Evolutionary conservation across 805 yeast species (phyloP).

Genomic region (Komagataella mondaviorum): DNA sequence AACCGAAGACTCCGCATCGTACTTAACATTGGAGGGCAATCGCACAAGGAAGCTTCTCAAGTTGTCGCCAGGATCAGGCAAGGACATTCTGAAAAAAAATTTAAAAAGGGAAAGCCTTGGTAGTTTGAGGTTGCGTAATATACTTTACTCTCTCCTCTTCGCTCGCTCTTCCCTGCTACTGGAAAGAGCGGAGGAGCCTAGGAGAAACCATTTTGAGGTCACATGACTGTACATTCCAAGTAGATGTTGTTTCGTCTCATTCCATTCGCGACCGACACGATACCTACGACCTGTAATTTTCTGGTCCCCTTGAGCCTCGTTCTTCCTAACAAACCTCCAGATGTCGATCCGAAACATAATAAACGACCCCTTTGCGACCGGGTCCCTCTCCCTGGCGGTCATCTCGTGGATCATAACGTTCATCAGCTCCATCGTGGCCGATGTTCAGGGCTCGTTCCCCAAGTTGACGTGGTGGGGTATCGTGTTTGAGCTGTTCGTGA

Average conservation of each 20-base stretch:
- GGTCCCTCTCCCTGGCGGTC: conserved; percentile 61
- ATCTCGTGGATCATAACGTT: conserved; percentile 83
- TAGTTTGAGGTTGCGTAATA: neutral
- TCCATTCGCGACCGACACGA: neutral
- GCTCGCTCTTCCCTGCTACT: too few relatives aligned
- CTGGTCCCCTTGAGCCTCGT: neutral
- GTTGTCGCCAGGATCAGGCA: neutral
- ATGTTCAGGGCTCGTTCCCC: conserved; percentile 39
- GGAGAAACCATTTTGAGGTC: neutral
- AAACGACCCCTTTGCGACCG: conserved; percentile 66
- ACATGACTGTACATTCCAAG: neutral
- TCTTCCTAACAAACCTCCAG: neutral
- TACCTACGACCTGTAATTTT: neutral
- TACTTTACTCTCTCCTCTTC: neutral
- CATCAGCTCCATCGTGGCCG: conserved; percentile 67
- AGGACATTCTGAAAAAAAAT: neutral
- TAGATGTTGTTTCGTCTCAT: neutral
- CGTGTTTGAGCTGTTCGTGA: conserved; percentile 58
- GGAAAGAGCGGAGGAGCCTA: too few relatives aligned
- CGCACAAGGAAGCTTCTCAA: neutral
- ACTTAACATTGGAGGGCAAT: neutral
- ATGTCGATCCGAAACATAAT: neutral
- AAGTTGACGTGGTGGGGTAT: conserved; percentile 95
- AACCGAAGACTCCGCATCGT: neutral
- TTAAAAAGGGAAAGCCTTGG: neutral